These are phyloP conservation scores for Zelonia costaricensis DNA, from an alignment of 208 protist species.

Conservation along the genomic window DNA sequence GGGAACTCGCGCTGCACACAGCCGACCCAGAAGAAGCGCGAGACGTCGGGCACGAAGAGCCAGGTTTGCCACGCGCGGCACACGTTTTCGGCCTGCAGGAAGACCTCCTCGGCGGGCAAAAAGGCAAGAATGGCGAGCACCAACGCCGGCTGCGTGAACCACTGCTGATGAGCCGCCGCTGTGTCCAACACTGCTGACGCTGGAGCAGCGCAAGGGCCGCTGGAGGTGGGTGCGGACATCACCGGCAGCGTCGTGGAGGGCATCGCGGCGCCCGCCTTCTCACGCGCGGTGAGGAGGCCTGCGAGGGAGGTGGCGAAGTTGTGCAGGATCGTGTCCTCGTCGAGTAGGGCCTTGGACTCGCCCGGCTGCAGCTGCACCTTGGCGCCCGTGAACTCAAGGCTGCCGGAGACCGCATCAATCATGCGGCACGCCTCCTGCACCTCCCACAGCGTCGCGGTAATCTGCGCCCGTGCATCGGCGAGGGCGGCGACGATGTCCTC, in stretches of 20 bases:
- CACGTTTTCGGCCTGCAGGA: conserved; percentile 61
- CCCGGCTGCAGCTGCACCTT: conserved; percentile 26
- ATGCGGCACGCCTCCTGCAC: conserved; percentile 33
- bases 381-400: conserved; percentile 38
- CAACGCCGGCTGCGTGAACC: conserved; percentile 32
- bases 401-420: conserved; percentile 47
- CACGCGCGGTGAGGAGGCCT: conserved; percentile 16
- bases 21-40: conserved; percentile 69
- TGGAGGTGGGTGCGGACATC: neutral
- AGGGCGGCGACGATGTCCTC: conserved; percentile 46
- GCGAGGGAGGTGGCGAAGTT: conserved; percentile 53
- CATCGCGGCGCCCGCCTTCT: neutral
- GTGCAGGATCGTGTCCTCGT: conserved; percentile 43
- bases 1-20: conserved; percentile 80
- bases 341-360: conserved; percentile 41
- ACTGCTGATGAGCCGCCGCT: neutral
- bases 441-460: conserved; percentile 36
- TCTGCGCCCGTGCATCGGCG: conserved; percentile 26
- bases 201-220: too few species aligned
- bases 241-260: neutral
- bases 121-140: conserved; percentile 70
- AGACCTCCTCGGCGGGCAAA: conserved; percentile 50
- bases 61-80: conserved; percentile 65
- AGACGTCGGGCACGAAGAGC: conserved; percentile 45
- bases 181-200: neutral